Base-by-base conservation (phyloP, 441 rosid genomes). In the Populus trichocarpa region DNA sequence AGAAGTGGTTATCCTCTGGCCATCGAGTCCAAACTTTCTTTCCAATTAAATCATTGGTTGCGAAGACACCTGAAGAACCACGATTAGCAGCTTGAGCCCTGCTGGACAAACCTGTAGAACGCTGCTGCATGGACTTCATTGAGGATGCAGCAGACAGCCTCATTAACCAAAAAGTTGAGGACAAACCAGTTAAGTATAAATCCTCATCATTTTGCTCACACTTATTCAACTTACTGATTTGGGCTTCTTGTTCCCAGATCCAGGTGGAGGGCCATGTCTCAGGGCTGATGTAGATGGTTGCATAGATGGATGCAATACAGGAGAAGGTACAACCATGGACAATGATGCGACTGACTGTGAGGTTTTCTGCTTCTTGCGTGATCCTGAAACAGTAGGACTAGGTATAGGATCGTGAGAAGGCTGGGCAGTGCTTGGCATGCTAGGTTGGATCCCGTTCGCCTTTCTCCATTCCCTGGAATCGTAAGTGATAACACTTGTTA, bases 1-100 rank as follows among this genome's bases (percentile, higher is more conserved):
- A 96, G 83, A 90, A 96, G 83, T 88, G 83, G 80, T 95, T 93
- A 86, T 94, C 99, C 67, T 93, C 99, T 77, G 99, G 99, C 98
- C 99, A 94, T 84, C 89, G 89, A 46, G 98, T 95, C 99, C 98
- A 95, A 38, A 97, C 97, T 90, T 89, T 90, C 86, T 83, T 91
- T 78, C 97, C 98, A 74, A 97, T 83, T 80, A 93, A 88, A 79
- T 84, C 92, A 86, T 89, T 90, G 59, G 89, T 71, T 40, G 81
- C 76, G 74, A 90, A 87, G 67, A 88, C 82, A 65, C 88, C 92
- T 64, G 89, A 71, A 30, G 89, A 79, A 72, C 78, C 83, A 59
- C 84, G 87, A 74, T 76, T 84, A 79, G 84, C 86, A 81, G 86
- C 88, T 82, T 87, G 96, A 71, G 87, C 80, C 85, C 94, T 90